Base-by-base conservation (phyloP, 2,329 filamentous ascomycete species). In the Xylariaceae sp. region DNA sequence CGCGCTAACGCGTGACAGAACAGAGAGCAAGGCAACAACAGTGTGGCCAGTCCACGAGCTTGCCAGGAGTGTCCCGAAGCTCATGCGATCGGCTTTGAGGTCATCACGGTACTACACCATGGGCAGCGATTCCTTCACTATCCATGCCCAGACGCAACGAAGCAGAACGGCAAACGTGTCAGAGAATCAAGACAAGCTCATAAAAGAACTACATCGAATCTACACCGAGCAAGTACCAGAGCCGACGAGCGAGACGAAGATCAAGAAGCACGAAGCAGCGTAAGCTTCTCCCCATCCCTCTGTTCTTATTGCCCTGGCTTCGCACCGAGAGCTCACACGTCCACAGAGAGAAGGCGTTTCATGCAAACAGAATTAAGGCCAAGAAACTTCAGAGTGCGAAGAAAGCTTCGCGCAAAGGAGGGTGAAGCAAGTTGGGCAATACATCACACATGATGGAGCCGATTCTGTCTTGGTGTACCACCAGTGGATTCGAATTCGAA, bases 1-100 rank as follows among this genome's bases (percentile, higher is more conserved):
- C 27, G 30, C 54, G 56, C 19, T 36, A 15, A 36, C 15, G 55
- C 39, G 2, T 10, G 17, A 42, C 30, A 83, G 80, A 52, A 83
- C 80, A 0, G 80, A 83, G 65, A 77, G 72, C 44, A 83, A 83
- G 57, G 80, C 80, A 18, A 77, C 74, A 41, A 81, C 80, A 1
- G 68, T 67, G 11, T 82, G 79, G 71, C 55, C 73, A 1, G 61
- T 81, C 3, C 61, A 65, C 12, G 75, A 82, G 18, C 66, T 83
- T 11, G 57, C 71, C 6, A 61, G 64, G 5, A 49, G 62, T 7
- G 60, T 83, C 7, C 80, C 80, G 0, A 73, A 69, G 47, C 53
- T 77, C 14, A 52, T 83, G 32, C 76, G 77, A 38, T 35, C 60
- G 4, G 64, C 62, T n/a, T 57, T 83, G 30, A 71, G 76, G n/a